Evolutionary conservation across 352 stramenopile genomes (phyloP), one percentile per base, ranked within the genome.

Genomic region (Thraustochytrium striatum): DNA sequence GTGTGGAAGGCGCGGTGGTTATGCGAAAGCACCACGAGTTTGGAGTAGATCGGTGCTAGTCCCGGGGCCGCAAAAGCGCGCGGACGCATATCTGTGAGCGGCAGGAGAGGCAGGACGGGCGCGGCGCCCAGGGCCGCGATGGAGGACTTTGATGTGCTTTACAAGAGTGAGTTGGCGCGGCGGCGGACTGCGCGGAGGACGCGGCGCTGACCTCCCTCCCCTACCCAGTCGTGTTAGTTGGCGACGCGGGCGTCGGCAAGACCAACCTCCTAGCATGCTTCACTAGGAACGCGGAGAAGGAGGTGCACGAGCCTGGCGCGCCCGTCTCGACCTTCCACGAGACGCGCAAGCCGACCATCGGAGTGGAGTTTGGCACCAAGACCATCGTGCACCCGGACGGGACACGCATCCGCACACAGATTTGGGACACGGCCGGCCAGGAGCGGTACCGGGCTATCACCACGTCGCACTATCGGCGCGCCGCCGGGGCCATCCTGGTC

Each of bases 391-490:
- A 90, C 33, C 83, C 85, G 5, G 91, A 91, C 65, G 88, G 88
- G 52, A 91, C 89, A 61, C 87, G 88, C 55, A 91, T 92, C 82
- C 91, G 91, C 69, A 88, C 88, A 39, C 88, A 92, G 83, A 91
- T 92, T 58, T 92, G 88, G 88, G 88, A 92, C 75, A 92, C 88
- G 0, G 65, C 65, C 25, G 88, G 88, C 0, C 88, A 92, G 61
- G 88, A 92, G 59, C 85, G 88, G 19, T 91, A 92, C 78, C 87
- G 87, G n/a, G 88, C 88, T 47, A 92, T 92, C 79, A 92, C 88
- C 5, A 91, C 86, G 82, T 91, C 87, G 86, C 88, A 93, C 39
- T 92, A 92, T 62, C 88, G 88, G 8, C 87, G 89, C 57, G 89
- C 89, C 32, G 87, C 87, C 0, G 89, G 89, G 0, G 88, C 88